Base-by-base conservation (phyloP, 2,329 filamentous ascomycete species). In the Alternaria rosae region DNA sequence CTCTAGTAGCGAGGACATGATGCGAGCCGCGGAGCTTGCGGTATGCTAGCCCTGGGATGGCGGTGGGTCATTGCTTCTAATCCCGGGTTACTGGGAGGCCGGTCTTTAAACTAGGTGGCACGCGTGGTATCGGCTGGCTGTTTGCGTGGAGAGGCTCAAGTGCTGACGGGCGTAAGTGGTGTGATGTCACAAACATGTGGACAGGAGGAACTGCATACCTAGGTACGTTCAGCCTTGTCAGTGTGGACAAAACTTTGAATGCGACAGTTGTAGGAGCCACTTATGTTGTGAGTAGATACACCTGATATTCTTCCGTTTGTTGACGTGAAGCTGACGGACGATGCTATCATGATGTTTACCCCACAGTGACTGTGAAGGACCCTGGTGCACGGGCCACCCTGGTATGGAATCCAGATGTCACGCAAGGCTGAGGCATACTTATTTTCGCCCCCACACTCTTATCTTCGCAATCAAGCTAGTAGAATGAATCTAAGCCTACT, bases 241-340 rank as follows among this genome's bases (percentile, higher is more conserved):
- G 35, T 0, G n/a, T 38, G 3, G 35, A 38, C 0, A 1, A 1
- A 6, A 6, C 0, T 2, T 38, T 17, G 35, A 11, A 3, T 6
- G 9, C 2, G 35, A 5, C 26, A 1, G 10, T 11, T 10, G 32
- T 5, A 10, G 8, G 10, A 17, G 9, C n/a, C 8, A 38, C 35
- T 10, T 4, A 0, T 17, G 35, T 11, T 38, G 0, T 11, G 35
- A 11, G 4, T 0, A 17, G 35, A 3, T 1, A 11, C 3, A 6
- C 35, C 9, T 38, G 0, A 0, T 17, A 38, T 17, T 38, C 17
- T 38, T 38, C 35, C 35, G n/a, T 17, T 38, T 1, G 35, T 38
- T 11, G 35, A 17, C 9, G 9, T 38, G 5, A 3, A 38, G 35
- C 17, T 10, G 5, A 38, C 17, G 3, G 35, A 38, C 1, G 3